Conservation (phyloP, 129 eudicot species). For the Calendula officinalis region DNA sequence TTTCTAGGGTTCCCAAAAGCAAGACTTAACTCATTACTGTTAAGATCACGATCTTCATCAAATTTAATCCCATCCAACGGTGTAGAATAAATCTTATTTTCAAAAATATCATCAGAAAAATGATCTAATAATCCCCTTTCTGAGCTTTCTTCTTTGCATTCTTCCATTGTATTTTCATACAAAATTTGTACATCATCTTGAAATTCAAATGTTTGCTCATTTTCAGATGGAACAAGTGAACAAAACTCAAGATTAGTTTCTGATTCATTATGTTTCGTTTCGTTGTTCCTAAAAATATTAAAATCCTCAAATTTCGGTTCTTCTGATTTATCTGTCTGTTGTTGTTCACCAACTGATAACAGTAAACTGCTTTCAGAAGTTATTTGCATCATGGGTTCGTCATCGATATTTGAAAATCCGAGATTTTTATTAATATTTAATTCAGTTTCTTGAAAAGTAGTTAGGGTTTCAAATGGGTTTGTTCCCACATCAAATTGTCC, state of each 20-base stretch:
- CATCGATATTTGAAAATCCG: slow-evolving; percentile 27
- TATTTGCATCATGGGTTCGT: slow-evolving; percentile 37
- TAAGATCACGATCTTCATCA: slow-evolving; percentile 38
- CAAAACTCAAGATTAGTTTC: slow-evolving; percentile 44
- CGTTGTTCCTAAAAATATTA: slow-evolving; percentile 33
- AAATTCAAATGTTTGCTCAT: slow-evolving; percentile 33
- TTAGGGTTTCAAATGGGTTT: slow-evolving; percentile 23
- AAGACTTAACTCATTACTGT: slow-evolving; percentile 57
- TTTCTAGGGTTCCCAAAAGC: slow-evolving; percentile 52
- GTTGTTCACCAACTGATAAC: slow-evolving; percentile 1
- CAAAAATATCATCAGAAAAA: slow-evolving; percentile 40
- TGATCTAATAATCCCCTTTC: slow-evolving; percentile 46
- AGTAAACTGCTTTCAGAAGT: slow-evolving; percentile 16
- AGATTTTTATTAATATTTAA: slow-evolving; percentile 24
- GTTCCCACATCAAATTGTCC: slow-evolving; percentile 21
- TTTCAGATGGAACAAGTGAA: slow-evolving; percentile 55
- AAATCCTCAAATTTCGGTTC: slow-evolving; percentile 37
- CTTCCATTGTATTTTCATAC: slow-evolving; percentile 35
- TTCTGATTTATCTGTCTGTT: slow-evolving; percentile 33
- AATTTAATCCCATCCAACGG: slow-evolving; percentile 46
- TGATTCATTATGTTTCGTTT: slow-evolving; percentile 26
- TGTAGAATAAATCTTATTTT: slow-evolving; percentile 38
- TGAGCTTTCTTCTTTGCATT: slow-evolving; percentile 37
- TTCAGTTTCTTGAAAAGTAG: slow-evolving; percentile 31
- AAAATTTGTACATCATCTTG: slow-evolving; percentile 36